Evolutionary conservation across 164 flowering plant species (phyloP), one percentile per base, ranked within the genome.

Genomic region (Protea cynaroides): DNA sequence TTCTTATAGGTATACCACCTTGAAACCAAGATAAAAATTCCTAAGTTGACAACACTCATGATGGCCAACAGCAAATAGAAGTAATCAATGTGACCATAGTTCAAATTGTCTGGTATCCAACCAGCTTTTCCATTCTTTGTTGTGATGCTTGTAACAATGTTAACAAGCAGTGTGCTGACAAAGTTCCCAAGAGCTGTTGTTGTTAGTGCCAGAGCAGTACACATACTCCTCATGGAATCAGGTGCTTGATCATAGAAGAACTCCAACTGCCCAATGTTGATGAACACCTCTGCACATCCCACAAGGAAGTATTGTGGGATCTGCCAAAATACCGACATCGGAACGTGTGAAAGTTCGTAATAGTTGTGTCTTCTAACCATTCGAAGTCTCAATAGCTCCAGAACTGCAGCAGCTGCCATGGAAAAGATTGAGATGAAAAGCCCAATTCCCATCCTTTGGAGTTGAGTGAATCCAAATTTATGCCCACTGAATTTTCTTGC

Each of bases 241-340:
- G 84, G 86, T 10, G 84, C 84, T 36, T 83, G 80, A 10, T 75
- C 79, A 53, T 79, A 80, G 74, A 80, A 83, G 73, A 83, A 83
- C 51, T 83, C 82, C 69, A 79, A 25, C 47, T 80, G 84, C 22
- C 81, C 86, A 24, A 80, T 59, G 60, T 76, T 78, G 25, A 79
- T 75, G 66, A 82, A 82, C 7, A 80, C 82, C 64, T 83, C 86
- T 1, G 82, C 84, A 36, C 76, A 74, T 1, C 84, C 86, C 8
- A 83, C 65, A 18, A 83, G 43, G 59, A 80, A 75, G 53, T 83
- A 83, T 64, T 80, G 84, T 0, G 86, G 86, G 5, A 79, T 72
- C 56, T 83, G 86, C 82, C 82, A 78, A 9, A 78, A 65, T 24
- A 78, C 73, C 1, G 79, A 62, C 53, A 78, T 65, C 15, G 81